Conservation (phyloP, 2,329 filamentous ascomycete genomes). For the Sclerotinia nivalis region DNA sequence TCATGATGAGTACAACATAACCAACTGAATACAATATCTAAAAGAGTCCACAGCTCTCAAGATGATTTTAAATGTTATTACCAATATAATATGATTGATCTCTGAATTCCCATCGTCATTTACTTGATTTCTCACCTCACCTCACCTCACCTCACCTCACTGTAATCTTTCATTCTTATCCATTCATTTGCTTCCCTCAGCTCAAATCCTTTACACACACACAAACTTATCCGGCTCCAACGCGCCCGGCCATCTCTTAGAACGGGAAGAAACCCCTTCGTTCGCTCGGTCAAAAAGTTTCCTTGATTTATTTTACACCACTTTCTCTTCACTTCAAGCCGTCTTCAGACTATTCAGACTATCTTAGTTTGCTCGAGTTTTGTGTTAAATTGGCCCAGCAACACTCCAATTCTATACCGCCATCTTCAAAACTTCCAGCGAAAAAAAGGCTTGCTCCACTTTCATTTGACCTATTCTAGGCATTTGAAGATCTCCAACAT, state of each 20-base stretch:
- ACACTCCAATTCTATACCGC: slow-evolving; percentile 13
- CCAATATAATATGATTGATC: not conserved
- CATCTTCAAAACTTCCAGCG: not conserved
- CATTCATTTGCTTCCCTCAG: slow-evolving; percentile 9
- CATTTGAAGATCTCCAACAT: slow-evolving; percentile 3
- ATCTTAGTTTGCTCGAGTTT: not conserved
- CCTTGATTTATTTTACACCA: slow-evolving; percentile 9
- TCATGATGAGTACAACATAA: no score
- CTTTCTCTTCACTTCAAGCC: slow-evolving; percentile 1
- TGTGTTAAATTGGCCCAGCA: slow-evolving; percentile 8
- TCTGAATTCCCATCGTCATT: not conserved
- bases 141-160: not conserved
- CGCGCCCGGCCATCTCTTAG: slow-evolving; percentile 2
- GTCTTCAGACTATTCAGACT: slow-evolving; percentile 1
- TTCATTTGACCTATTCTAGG: not conserved
- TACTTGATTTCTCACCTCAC: not conserved
- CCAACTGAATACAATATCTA: not conserved
- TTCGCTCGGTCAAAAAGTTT: slow-evolving; percentile 9
- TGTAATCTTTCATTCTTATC: not conserved
- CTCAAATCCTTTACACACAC: slow-evolving; percentile 9
- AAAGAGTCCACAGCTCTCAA: not conserved
- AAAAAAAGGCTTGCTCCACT: slow-evolving; percentile 4
- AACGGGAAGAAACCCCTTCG: slow-evolving; percentile 17
- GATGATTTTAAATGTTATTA: not conserved
- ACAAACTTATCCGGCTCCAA: slow-evolving; percentile 11